Evolutionary conservation across 768 basidiomycete species (phyloP).

Genomic region (Auricularia sp.): DNA sequence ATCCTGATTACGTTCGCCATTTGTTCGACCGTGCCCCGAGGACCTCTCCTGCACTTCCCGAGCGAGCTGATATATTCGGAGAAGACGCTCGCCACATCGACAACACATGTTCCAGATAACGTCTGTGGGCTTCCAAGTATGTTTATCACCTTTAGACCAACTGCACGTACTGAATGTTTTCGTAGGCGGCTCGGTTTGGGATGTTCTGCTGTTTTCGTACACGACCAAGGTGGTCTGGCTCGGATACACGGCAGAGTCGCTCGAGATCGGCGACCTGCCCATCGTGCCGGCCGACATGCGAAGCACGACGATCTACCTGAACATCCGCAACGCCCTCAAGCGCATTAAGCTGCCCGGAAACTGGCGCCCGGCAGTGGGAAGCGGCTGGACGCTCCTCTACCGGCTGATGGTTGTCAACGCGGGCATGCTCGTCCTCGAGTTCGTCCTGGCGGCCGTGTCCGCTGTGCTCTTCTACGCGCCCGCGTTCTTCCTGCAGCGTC

Average conservation of each 20-base stretch:
- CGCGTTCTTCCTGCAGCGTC: conserved; percentile 44
- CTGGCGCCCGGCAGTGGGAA: conserved; percentile 52
- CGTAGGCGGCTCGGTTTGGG: conserved; percentile 47
- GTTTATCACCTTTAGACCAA: conserved; percentile 5
- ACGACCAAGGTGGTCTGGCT: conserved; percentile 82
- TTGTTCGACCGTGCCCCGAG: conserved; percentile 47
- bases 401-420: conserved; percentile 51
- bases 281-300: conserved; percentile 70
- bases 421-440: conserved; percentile 28
- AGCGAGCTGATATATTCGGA: conserved; percentile 64
- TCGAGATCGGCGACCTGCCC: conserved; percentile 84
- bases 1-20: conserved; percentile 39
- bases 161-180: neutral
- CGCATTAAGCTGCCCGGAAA: conserved; percentile 36
- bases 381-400: conserved; percentile 55
- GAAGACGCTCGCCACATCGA: conserved; percentile 49
- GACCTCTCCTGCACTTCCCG: conserved; percentile 67
- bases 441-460: conserved; percentile 41
- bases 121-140: conserved; percentile 54
- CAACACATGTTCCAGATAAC: conserved; percentile 60
- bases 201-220: conserved; percentile 70
- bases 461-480: conserved; percentile 60
- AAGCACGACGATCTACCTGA: conserved; percentile 45
- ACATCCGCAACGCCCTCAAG: conserved; percentile 50
- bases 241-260: conserved; percentile 57